phyloP scores from a whole-genome alignment of 768 basidiomycete genomes.

The Trametes meyenii region DNA sequence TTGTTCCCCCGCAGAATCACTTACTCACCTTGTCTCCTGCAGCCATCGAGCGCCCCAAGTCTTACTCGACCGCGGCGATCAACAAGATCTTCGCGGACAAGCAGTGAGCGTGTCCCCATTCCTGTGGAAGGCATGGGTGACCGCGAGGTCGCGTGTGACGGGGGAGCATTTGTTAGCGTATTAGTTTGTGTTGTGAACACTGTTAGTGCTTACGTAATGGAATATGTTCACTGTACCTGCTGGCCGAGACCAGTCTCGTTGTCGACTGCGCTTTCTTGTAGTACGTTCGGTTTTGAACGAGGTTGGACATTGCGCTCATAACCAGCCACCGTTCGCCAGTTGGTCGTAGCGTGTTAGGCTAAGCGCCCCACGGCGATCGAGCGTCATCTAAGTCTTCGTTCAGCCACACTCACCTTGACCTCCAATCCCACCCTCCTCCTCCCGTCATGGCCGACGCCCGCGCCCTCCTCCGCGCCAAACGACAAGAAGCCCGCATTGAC shows the following conservation, averaged over 20 bases:
- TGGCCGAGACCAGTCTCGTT: too few species aligned
- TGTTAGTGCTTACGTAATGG: slow-evolving; percentile 26
- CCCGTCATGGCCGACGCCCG: slow-evolving; percentile 75
- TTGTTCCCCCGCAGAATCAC: neutral
- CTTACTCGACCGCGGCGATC: slow-evolving; percentile 81
- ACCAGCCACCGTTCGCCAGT: too few species aligned
- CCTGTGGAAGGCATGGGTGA: neutral
- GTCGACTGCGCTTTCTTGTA: too few species aligned
- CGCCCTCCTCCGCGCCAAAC: slow-evolving; percentile 80
- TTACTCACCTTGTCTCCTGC: neutral
- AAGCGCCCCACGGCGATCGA: slow-evolving; percentile 10
- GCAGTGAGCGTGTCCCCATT: slow-evolving; percentile 25
- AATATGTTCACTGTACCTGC: neutral
- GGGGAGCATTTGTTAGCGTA: slow-evolving; percentile 15
- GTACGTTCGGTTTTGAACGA: too few species aligned
- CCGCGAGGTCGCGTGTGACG: neutral
- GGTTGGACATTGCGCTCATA: too few species aligned
- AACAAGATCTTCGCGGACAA: slow-evolving; percentile 76
- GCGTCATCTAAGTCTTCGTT: neutral
- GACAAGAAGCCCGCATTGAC: slow-evolving; percentile 69
- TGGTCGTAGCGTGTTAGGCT: too few species aligned
- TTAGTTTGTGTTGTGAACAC: slow-evolving; percentile 13
- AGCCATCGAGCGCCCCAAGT: slow-evolving; percentile 92
- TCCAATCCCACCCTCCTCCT: neutral
- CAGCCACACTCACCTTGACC: neutral